phyloP scores from a whole-genome alignment of 306 rosid genomes.

The Erythrophleum fordii region DNA sequence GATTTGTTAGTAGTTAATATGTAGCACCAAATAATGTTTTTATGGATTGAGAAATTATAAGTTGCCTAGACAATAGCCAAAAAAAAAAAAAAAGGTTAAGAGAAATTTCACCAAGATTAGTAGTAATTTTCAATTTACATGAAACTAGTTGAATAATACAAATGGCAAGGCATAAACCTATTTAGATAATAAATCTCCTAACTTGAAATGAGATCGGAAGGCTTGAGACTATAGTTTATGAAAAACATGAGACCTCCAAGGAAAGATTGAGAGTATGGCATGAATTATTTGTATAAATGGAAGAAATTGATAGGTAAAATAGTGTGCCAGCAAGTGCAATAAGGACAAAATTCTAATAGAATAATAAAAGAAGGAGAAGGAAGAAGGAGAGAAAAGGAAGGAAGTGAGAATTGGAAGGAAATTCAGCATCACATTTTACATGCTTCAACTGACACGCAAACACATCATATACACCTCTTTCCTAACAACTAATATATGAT shows the following conservation, averaged over 20 bases:
- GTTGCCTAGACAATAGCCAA: neutral
- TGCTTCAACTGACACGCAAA: too few species aligned
- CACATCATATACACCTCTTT: too few species aligned
- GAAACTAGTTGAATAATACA: neutral
- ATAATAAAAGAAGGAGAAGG: too few species aligned
- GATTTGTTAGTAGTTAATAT: neutral
- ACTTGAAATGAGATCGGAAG: conserved; percentile 81
- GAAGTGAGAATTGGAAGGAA: too few species aligned
- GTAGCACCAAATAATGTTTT: neutral
- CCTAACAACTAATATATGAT: too few species aligned
- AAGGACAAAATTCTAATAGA: too few species aligned
- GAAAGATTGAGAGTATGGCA: conserved; percentile 12
- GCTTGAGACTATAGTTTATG: conserved; percentile 70
- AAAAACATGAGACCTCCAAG: conserved; percentile 70
- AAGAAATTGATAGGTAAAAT: conserved; percentile 2
- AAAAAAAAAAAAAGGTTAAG: neutral
- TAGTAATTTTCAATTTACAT: neutral
- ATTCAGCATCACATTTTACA: too few species aligned
- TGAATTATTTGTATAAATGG: neutral
- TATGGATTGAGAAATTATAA: conserved; percentile 17
- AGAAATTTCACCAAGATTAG: neutral
- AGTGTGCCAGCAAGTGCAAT: too few species aligned
- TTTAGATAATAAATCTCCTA: conserved; percentile 95
- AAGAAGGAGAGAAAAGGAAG: too few species aligned
- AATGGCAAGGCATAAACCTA: conserved; percentile 53